Base-by-base conservation (phyloP, 345 rosid species). In the Bruguiera gymnorhiza region DNA sequence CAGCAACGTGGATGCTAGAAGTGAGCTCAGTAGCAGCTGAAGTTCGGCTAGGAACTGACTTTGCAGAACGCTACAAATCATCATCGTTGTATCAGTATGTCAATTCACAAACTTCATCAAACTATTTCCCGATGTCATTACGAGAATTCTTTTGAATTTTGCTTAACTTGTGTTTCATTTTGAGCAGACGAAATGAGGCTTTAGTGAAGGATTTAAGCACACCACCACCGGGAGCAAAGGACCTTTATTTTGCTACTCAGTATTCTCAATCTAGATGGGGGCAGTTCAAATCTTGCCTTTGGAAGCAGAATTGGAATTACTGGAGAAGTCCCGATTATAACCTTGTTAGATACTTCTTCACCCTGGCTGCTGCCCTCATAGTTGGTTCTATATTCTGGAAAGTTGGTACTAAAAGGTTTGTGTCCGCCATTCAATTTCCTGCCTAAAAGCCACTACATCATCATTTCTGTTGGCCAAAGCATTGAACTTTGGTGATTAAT, bases 1-100 rank as follows among this genome's bases (percentile, higher is more conserved):
- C 93, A 0, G 97, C 97, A 0, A 89, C 96, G 52, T 89, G 96
- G 96, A 89, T 89, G 96, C 82, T 89, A 32, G 96, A 89, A 89
- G 97, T 88, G 73, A 92, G 90, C 79, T 88, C 96, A n/a, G 48
- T 79, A 8, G 89, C 97, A 30, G 86, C 85, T 26, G 97, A 92
- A 79, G 73, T 81, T 1, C 78, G 84, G 37, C 89, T 92, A 20
- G 81, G 81, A 67, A 82, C 85, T 29, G 96, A 92, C 79, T 92
- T 92, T 67, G 90, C 93, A n/a, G 89, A 89, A 43, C 55, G 81
- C 69, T 85, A 89, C 84, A 82, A 71, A 61, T 74, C 82, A 39
- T 84, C 96, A 61, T 65, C 90, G 24, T 77, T 89, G 65, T 30
- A 72, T 72, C 82, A 81, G 97, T 88, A 79, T 73, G 96, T 76